Evolutionary conservation across 345 rosid species (phyloP).

Genomic region (Citrus unshiu): DNA sequence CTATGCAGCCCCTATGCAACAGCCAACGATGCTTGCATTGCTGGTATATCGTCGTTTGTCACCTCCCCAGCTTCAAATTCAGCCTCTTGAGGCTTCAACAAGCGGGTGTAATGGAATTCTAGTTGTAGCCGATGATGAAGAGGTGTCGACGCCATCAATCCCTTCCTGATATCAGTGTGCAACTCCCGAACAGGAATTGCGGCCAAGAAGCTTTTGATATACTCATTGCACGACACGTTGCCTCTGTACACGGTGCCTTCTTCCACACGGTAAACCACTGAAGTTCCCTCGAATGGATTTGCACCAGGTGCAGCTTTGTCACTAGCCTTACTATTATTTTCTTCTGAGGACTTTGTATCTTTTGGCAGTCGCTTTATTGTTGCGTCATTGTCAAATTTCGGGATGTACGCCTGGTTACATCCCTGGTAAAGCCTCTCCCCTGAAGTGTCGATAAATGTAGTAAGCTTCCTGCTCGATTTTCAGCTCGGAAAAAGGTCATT

Average conservation of each 20-base stretch:
- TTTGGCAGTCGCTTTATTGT: constrained; percentile 25
- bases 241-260: constrained; percentile 43
- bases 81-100: constrained; percentile 11
- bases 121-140: constrained; percentile 64
- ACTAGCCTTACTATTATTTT: constrained; percentile 13
- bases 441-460: constrained; percentile 56
- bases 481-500: constrained; percentile 62
- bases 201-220: constrained; percentile 65
- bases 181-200: constrained; percentile 57
- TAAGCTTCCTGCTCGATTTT: constrained; percentile 45
- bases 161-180: constrained; percentile 39
- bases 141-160: constrained; percentile 34
- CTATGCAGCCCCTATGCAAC: background rate
- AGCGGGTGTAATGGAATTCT: constrained; percentile 54
- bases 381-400: constrained; percentile 33
- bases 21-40: background rate
- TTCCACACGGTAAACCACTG: constrained; percentile 2
- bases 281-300: background rate
- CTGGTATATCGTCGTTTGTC: background rate
- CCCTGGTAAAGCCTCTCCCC: constrained; percentile 13
- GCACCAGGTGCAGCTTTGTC: background rate
- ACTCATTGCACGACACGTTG: constrained; percentile 60
- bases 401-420: too few species aligned
- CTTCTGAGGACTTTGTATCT: constrained; percentile 16
- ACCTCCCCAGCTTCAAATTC: background rate